Percentiles rank a stretch among this genome's conserved stretches.
Evolutionary conservation across 176 grass and related monocot genomes (phyloP).

Genomic region (Melocanna baccifera): DNA sequence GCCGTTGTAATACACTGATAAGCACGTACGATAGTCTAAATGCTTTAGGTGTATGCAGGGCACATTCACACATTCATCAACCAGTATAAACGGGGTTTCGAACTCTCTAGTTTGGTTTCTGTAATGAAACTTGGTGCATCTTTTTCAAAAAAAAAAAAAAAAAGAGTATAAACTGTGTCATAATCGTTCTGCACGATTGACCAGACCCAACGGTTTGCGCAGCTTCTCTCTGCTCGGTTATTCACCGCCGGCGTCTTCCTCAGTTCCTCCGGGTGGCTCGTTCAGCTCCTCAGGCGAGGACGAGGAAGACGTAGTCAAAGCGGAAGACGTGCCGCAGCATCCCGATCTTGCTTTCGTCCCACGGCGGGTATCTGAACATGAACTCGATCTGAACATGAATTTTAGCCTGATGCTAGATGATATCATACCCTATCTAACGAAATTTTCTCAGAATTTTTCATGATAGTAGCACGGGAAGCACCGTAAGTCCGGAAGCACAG

Average conservation of each 20-base stretch:
- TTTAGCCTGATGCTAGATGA: no score
- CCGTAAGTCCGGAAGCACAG: no score
- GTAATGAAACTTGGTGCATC: no score
- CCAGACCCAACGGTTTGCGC: neutral
- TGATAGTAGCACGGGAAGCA: no score
- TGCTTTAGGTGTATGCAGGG: neutral
- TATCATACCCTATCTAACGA: no score
- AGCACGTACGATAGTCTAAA: neutral
- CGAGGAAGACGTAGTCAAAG: conserved; percentile 46
- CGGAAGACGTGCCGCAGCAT: conserved; percentile 48
- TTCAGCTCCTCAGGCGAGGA: conserved; percentile 52
- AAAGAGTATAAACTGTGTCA: no score
- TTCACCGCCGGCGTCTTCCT: neutral
- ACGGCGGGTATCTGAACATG: conserved; percentile 73
- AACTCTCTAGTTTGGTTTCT: no score
- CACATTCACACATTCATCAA: neutral
- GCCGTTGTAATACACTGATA: neutral
- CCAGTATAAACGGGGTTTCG: neutral
- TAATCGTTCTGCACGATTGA: neutral
- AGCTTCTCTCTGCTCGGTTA: neutral
- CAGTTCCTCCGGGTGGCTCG: neutral
- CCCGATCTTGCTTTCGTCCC: conserved; percentile 47
- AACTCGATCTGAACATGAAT: conserved; percentile 22
- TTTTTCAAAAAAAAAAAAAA: no score
- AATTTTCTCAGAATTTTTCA: no score